Evolutionary conservation across 169 alveolate genomes (phyloP).

Genomic region (Cryptosporidium andersoni): DNA sequence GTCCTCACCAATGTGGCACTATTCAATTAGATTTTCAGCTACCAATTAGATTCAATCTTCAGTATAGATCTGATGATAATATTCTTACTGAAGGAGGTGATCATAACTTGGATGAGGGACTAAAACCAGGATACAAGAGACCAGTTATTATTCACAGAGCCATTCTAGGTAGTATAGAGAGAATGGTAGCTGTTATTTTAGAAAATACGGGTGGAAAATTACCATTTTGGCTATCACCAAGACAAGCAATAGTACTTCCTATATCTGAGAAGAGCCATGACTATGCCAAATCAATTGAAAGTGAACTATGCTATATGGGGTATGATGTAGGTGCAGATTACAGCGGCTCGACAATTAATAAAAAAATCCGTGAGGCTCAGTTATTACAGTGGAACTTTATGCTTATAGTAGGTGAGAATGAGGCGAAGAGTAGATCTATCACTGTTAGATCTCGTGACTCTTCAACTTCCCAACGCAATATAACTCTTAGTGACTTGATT

Average conservation of each 20-base stretch:
- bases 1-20: slow-evolving; percentile 99
- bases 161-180: slow-evolving; percentile 95
- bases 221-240: slow-evolving; percentile 99
- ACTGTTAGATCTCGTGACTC: slow-evolving; percentile 87
- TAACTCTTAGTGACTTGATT: slow-evolving; percentile 77
- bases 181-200: slow-evolving; percentile 93
- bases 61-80: slow-evolving; percentile 91
- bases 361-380: slow-evolving; percentile 96
- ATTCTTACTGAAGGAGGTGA: slow-evolving; percentile 44
- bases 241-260: slow-evolving; percentile 94
- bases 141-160: slow-evolving; percentile 99
- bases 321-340: slow-evolving; percentile 91
- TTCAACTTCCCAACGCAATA: slow-evolving; percentile 76
- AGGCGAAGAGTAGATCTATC: slow-evolving; percentile 83
- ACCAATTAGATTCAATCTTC: slow-evolving; percentile 96
- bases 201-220: slow-evolving; percentile 98
- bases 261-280: slow-evolving; percentile 88
- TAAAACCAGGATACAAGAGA: slow-evolving; percentile 91
- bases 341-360: slow-evolving; percentile 90
- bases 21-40: slow-evolving; percentile 98
- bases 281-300: slow-evolving; percentile 88
- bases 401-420: slow-evolving; percentile 97
- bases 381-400: slow-evolving; percentile 92
- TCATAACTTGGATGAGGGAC: slow-evolving; percentile 21
- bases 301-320: slow-evolving; percentile 84